Conservation (phyloP, 73 alveolate genomes). For the Stentor roeselii region DNA sequence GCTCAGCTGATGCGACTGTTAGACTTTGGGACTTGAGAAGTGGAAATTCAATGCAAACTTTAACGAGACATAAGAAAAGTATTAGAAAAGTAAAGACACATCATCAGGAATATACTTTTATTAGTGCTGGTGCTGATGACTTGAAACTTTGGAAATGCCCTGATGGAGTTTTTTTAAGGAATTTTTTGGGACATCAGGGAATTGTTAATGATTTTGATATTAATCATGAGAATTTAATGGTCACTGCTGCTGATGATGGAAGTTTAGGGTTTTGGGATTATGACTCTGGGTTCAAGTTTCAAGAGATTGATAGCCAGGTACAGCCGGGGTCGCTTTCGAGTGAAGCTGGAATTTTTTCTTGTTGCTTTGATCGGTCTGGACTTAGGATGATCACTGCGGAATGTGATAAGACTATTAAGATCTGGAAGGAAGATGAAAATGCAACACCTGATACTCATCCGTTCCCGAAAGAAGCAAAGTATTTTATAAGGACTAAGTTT, state of each 20-base stretch:
- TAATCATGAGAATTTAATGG: conserved; percentile 85
- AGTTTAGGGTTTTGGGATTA: conserved; percentile 90
- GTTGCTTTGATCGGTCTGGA: conserved; percentile 88
- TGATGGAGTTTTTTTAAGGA: conserved; percentile 92
- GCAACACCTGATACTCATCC: neutral
- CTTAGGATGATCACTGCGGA: conserved; percentile 96
- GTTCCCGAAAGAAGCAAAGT: conserved; percentile 1
- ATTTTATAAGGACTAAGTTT: neutral
- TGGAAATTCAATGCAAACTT: conserved; percentile 45
- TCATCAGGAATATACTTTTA: conserved; percentile 93
- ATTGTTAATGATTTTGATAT: conserved; percentile 84
- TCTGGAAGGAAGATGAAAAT: conserved; percentile 89
- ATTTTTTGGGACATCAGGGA: conserved; percentile 87
- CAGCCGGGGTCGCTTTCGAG: conserved; percentile 95
- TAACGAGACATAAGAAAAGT: conserved; percentile 98
- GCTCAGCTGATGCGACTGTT: conserved; percentile 79
- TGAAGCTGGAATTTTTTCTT: conserved; percentile 91
- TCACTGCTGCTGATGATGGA: conserved; percentile 95
- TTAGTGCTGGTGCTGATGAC: conserved; percentile 96
- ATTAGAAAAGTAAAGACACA: conserved; percentile 91
- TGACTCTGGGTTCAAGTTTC: conserved; percentile 87
- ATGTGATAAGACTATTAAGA: conserved; percentile 97
- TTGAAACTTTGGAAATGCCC: conserved; percentile 94
- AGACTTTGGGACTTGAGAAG: conserved; percentile 64
- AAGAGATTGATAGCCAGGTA: conserved; percentile 72